phyloP scores from a whole-genome alignment of 1,284 basidiomycete genomes.

The Heliocybe sulcata region DNA sequence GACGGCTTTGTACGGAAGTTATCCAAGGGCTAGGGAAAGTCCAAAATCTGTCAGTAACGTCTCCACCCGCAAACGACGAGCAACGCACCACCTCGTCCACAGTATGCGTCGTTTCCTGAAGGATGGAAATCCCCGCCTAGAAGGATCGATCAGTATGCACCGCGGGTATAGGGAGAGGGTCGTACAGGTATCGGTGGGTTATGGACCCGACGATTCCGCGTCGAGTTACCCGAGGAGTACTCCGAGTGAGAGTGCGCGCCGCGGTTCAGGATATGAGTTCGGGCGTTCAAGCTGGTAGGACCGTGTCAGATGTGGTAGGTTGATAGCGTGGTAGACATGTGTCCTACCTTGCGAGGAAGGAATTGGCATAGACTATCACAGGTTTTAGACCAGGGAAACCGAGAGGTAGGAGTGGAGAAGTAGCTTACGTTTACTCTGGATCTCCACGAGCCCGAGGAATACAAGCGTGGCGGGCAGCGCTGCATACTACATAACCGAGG shows the following conservation, averaged over 20 bases:
- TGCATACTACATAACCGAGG: background rate
- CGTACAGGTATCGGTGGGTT: background rate
- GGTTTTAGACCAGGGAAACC: no score
- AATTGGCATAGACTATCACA: constrained; percentile 1
- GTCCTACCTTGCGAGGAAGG: background rate
- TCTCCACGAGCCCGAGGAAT: background rate
- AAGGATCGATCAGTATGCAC: background rate
- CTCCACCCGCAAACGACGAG: no score
- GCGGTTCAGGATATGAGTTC: background rate
- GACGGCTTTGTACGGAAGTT: background rate
- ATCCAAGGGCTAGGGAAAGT: background rate
- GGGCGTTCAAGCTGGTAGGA: background rate
- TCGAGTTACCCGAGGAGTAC: background rate
- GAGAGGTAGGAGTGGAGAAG: background rate
- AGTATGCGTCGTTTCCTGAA: background rate
- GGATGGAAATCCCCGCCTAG: background rate
- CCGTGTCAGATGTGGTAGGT: no score
- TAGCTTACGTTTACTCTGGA: background rate
- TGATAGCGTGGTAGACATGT: background rate
- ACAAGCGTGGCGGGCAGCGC: background rate
- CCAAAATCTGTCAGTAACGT: no score
- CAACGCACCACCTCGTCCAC: background rate
- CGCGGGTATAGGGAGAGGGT: background rate
- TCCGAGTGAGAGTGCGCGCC: background rate
- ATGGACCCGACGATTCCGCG: background rate